phyloP scores from a whole-genome alignment of 2,329 filamentous ascomycete genomes.

The Dactylellina leptospora region DNA sequence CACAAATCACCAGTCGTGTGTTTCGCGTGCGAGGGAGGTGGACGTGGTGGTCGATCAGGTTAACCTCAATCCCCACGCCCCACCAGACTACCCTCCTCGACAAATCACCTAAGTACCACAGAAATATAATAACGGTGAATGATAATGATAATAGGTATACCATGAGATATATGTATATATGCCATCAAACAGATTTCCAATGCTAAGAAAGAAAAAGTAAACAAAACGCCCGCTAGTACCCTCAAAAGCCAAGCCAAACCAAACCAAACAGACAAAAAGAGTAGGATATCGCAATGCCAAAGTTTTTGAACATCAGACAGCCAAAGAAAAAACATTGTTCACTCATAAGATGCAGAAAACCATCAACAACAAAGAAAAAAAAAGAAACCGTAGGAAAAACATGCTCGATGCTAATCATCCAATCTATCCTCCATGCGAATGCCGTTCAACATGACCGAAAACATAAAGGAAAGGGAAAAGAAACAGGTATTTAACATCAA shows the following conservation, averaged over 20 bases:
- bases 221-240: conserved; percentile 40
- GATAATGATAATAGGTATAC: too few species aligned
- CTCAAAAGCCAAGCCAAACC: not conserved
- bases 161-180: not conserved
- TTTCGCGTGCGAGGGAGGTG: too few species aligned
- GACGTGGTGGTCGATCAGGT: too few species aligned
- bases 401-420: conserved; percentile 7
- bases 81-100: too few species aligned
- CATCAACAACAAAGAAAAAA: not conserved
- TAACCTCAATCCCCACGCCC: too few species aligned
- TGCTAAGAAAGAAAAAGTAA: conserved; percentile 1
- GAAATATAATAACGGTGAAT: too few species aligned
- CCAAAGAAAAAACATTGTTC: not conserved
- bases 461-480: conserved; percentile 5
- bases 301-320: conserved; percentile 8
- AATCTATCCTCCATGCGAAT: conserved; percentile 24
- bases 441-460: not conserved
- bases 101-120: too few species aligned
- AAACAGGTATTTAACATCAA: conserved; percentile 23
- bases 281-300: conserved; percentile 12
- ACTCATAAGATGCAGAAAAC: conserved; percentile 8
- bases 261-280: not conserved
- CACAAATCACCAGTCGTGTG: too few species aligned
- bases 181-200: conserved; percentile 2
- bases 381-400: conserved; percentile 22